Conservation (phyloP, 1,284 basidiomycete species). For the Cryptococcus hybrid region DNA sequence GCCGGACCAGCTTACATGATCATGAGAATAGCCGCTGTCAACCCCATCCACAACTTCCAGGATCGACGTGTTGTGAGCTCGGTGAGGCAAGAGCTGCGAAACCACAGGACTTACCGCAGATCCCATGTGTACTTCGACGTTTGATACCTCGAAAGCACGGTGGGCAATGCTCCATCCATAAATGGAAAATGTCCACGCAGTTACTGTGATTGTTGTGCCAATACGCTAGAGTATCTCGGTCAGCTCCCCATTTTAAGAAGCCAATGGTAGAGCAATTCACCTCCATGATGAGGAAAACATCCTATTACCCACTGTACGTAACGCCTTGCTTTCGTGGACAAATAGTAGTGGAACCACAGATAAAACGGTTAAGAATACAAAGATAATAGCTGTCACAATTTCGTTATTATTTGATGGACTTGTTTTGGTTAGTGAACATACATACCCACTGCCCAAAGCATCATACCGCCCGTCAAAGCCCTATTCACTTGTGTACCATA, state of each 20-base stretch:
- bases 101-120: slow-evolving; percentile 24
- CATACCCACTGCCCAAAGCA: slow-evolving; percentile 33
- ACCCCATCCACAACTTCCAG: slow-evolving; percentile 44
- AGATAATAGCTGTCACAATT: slow-evolving; percentile 29
- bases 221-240: slow-evolving; percentile 13
- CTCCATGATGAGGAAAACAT: slow-evolving; percentile 33
- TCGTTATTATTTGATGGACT: too few relatives aligned
- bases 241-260: neutral
- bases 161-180: slow-evolving; percentile 45
- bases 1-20: slow-evolving; percentile 26
- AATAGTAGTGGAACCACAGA: slow-evolving; percentile 41
- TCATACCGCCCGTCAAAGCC: slow-evolving; percentile 46
- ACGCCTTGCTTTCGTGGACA: slow-evolving; percentile 34
- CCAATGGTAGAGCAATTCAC: slow-evolving; percentile 14
- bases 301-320: slow-evolving; percentile 39
- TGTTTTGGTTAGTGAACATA: too few relatives aligned
- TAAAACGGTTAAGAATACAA: slow-evolving; percentile 39
- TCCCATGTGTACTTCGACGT: slow-evolving; percentile 26
- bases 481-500: slow-evolving; percentile 39
- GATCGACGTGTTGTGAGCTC: neutral
- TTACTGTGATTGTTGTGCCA: slow-evolving; percentile 19
- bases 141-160: slow-evolving; percentile 29
- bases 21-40: slow-evolving; percentile 32
- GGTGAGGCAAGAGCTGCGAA: too few relatives aligned
- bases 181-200: slow-evolving; percentile 42